Conservation (phyloP, 768 basidiomycete species). For the Amanita exitialis region DNA sequence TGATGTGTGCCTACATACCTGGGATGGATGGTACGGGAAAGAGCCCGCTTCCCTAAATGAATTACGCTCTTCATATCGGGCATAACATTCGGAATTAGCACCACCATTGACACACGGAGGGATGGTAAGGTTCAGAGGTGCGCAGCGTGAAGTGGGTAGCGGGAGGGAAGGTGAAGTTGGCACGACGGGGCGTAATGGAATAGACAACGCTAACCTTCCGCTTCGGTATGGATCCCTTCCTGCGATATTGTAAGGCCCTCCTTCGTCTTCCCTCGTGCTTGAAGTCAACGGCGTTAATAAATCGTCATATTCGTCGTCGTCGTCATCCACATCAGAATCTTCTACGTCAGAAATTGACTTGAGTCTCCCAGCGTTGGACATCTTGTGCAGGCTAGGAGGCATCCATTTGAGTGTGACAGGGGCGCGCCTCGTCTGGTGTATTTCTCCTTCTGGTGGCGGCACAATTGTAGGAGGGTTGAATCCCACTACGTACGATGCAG, state of each 20-base stretch:
- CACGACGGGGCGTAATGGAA: constrained; percentile 18
- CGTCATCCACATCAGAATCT: constrained; percentile 14
- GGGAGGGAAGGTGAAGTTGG: constrained; percentile 11
- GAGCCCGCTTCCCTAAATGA: constrained; percentile 17
- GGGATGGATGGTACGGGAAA: constrained; percentile 22
- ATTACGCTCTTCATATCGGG: constrained; percentile 20
- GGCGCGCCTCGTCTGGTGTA: constrained; percentile 9
- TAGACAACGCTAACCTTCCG: constrained; percentile 13
- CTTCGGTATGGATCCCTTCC: background rate
- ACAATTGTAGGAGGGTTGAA: constrained; percentile 28
- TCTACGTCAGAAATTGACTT: constrained; percentile 15
- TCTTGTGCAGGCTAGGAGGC: constrained; percentile 25
- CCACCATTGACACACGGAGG: background rate
- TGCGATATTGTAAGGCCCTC: background rate
- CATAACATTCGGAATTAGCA: constrained; percentile 8
- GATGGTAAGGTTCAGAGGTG: background rate
- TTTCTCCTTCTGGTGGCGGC: constrained; percentile 6
- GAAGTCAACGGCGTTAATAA: background rate
- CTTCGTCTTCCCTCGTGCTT: constrained; percentile 5
- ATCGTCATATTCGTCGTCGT: constrained; percentile 5
- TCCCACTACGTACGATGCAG: constrained; percentile 23
- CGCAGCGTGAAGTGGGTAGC: constrained; percentile 2
- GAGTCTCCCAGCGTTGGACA: constrained; percentile 17
- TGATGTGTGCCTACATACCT: constrained; percentile 13
- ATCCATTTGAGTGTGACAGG: constrained; percentile 30